Conservation (phyloP, 176 grass and related monocot species). For the Triticum monococcum region DNA sequence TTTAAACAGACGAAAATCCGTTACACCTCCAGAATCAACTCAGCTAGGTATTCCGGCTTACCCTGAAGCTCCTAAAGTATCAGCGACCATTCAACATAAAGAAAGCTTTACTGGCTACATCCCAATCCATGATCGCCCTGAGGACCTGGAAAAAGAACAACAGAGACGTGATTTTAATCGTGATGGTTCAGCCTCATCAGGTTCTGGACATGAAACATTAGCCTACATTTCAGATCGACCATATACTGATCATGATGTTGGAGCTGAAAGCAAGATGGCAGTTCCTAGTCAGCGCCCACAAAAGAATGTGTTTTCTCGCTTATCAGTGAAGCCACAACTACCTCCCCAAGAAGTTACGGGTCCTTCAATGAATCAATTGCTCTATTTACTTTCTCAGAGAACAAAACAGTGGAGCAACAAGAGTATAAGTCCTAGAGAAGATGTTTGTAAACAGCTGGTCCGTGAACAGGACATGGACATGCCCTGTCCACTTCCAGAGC, state of each 20-base stretch:
- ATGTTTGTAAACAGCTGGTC: neutral
- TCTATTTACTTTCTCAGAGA: constrained; percentile 42
- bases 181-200: constrained; percentile 18
- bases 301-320: constrained; percentile 53
- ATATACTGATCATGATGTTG: neutral
- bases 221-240: neutral
- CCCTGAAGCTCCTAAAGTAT: neutral
- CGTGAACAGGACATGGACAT: neutral
- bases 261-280: constrained; percentile 21
- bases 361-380: constrained; percentile 38
- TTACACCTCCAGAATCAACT: neutral
- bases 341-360: neutral
- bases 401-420: constrained; percentile 16
- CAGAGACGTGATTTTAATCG: neutral
- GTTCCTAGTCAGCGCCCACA: constrained; percentile 6
- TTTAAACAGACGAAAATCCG: constrained; percentile 5
- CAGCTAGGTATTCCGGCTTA: constrained; percentile 17
- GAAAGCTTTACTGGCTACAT: constrained; percentile 28
- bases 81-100: constrained; percentile 15
- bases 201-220: constrained; percentile 23
- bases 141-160: neutral
- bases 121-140: neutral
- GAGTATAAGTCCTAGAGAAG: neutral
- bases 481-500: constrained; percentile 4
- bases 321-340: constrained; percentile 33